Conservation (phyloP, 352 stramenopile species). For the Globisporangium perplexum region DNA sequence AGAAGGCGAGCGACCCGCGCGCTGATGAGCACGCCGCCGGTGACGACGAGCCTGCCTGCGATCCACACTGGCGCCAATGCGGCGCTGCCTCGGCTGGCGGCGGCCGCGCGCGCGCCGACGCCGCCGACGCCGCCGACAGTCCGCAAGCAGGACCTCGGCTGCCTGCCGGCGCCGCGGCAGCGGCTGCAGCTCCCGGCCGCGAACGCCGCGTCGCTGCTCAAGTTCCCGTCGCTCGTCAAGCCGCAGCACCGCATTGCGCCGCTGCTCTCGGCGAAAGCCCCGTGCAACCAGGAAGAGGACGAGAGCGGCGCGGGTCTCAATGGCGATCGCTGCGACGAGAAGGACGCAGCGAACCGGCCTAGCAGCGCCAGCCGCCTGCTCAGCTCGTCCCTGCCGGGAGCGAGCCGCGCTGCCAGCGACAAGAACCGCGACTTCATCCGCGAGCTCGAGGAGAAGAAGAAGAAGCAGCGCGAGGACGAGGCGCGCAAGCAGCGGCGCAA, state of each 20-base stretch:
- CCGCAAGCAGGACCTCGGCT: slow-evolving; percentile 10
- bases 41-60: slow-evolving; percentile 1
- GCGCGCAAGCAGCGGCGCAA: slow-evolving; percentile 36
- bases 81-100: slow-evolving; percentile 2
- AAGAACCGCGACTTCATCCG: slow-evolving; percentile 71
- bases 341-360: background rate
- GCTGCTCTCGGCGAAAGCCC: background rate
- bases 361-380: slow-evolving; percentile 12
- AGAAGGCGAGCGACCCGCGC: background rate
- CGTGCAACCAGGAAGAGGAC: slow-evolving; percentile 44
- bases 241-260: slow-evolving; percentile 13
- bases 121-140: background rate
- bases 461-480: slow-evolving; percentile 50
- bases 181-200: slow-evolving; percentile 2
- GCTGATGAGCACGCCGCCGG: slow-evolving; percentile 1
- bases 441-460: slow-evolving; percentile 67
- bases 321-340: slow-evolving; percentile 5
- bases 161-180: slow-evolving; percentile 20
- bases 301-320: background rate
- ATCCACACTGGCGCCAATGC: slow-evolving; percentile 5
- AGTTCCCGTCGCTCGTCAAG: slow-evolving; percentile 35
- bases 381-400: slow-evolving; percentile 7
- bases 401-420: slow-evolving; percentile 12
- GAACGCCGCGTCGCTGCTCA: slow-evolving; percentile 18
- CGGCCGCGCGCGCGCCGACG: slow-evolving; percentile 2